Percentiles rank a stretch among this genome's conserved stretches.
Evolutionary conservation across 805 yeast genomes (phyloP).

Genomic region (Kregervanrija delftensis): DNA sequence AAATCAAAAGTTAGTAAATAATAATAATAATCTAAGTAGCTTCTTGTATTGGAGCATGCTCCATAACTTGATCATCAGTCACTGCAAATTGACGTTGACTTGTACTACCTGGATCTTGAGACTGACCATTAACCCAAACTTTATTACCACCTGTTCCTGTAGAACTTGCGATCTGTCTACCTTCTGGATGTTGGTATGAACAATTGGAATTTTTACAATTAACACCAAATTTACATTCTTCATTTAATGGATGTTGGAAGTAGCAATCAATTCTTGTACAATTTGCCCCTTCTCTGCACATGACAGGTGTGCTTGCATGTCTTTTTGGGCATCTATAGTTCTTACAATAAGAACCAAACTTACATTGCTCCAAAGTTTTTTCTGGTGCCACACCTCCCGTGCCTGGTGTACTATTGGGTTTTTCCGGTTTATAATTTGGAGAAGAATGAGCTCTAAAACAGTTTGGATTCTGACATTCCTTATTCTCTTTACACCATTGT

Average conservation of each 20-base stretch:
- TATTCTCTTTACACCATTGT: conserved; percentile 74
- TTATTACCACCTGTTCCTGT: conserved; percentile 14
- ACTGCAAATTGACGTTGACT: conserved; percentile 70
- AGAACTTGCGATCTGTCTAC: conserved; percentile 36
- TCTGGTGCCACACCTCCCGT: conserved; percentile 24
- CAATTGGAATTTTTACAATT: conserved; percentile 70
- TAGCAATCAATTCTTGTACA: conserved; percentile 78
- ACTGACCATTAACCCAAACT: conserved; percentile 26
- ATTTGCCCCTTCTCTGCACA: conserved; percentile 76
- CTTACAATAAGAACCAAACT: conserved; percentile 69
- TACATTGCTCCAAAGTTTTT: conserved; percentile 72
- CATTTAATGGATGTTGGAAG: conserved; percentile 75
- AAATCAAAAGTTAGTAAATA: not conserved
- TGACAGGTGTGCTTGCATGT: conserved; percentile 67
- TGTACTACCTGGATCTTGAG: conserved; percentile 29
- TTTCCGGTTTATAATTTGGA: conserved; percentile 37
- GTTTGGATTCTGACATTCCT: conserved; percentile 49
- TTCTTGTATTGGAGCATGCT: conserved; percentile 52
- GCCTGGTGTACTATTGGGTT: conserved; percentile 4
- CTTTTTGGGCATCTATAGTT: conserved; percentile 75
- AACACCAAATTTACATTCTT: conserved; percentile 73
- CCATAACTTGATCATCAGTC: conserved; percentile 66
- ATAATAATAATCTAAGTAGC: conserved; percentile 6
- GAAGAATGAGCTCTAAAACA: conserved; percentile 84
- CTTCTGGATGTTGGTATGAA: conserved; percentile 74